Evolutionary conservation across 169 alveolate genomes (phyloP).

Genomic region (Babesia bovis): DNA sequence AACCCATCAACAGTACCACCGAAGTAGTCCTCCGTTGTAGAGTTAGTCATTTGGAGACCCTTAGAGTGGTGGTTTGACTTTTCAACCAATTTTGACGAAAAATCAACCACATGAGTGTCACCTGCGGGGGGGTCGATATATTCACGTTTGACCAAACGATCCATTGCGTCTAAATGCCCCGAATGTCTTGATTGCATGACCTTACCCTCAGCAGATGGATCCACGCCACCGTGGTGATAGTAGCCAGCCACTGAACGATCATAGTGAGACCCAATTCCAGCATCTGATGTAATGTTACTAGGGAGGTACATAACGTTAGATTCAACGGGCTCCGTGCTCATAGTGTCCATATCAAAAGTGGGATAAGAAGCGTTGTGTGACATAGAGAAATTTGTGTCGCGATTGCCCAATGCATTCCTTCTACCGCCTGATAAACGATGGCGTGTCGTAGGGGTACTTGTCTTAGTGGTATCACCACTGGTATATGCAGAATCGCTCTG

Average conservation of each 20-base stretch:
- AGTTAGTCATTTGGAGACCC: neutral
- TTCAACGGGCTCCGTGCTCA: neutral
- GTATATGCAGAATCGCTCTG: too few species aligned
- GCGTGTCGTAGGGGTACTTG: conserved; percentile 25
- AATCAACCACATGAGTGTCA: conserved; percentile 4
- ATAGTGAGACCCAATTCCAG: neutral
- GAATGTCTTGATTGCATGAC: neutral
- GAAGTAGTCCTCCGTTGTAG: neutral
- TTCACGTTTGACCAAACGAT: neutral
- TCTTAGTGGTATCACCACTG: neutral
- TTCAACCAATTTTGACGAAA: neutral
- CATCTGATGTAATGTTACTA: neutral
- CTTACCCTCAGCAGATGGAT: neutral
- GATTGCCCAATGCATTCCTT: neutral
- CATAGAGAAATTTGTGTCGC: neutral
- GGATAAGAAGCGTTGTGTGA: conserved; percentile 9
- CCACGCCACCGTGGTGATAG: neutral
- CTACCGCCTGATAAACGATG: neutral
- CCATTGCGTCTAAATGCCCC: neutral
- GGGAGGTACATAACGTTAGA: conserved; percentile 6
- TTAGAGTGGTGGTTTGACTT: neutral
- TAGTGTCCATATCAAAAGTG: neutral
- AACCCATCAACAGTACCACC: conserved; percentile 14
- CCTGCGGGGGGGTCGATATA: neutral
- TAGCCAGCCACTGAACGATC: neutral